phyloP scores from a whole-genome alignment of 106 monocot genomes.

The Dioscorea dumetorum region DNA sequence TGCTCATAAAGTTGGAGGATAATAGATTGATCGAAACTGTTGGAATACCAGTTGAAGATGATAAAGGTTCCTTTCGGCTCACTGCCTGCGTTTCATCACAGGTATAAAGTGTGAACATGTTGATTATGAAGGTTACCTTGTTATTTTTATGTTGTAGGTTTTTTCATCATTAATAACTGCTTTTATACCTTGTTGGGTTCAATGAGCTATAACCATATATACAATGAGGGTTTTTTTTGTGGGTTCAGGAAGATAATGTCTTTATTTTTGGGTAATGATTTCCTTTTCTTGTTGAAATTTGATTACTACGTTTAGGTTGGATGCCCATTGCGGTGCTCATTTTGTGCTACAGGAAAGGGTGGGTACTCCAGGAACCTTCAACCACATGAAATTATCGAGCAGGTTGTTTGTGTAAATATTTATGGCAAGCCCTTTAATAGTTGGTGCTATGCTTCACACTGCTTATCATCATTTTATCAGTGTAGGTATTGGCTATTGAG shows the following conservation, averaged over 20 bases:
- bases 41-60: slow-evolving; percentile 82
- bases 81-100: slow-evolving; percentile 98
- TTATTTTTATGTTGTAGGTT: too few relatives aligned
- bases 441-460: too few relatives aligned
- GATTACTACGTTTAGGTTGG: slow-evolving; percentile 51
- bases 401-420: slow-evolving; percentile 34
- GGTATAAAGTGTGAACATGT: slow-evolving; percentile 23
- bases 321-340: slow-evolving; percentile 83
- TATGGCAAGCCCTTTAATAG: too few relatives aligned
- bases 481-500: slow-evolving; percentile 87
- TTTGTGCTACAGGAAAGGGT: slow-evolving; percentile 97
- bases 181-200: neutral
- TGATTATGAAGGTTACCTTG: neutral
- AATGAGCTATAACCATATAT: too few relatives aligned
- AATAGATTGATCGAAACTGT: slow-evolving; percentile 91
- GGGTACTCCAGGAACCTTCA: slow-evolving; percentile 87
- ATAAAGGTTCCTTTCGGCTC: slow-evolving; percentile 61
- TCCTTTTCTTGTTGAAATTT: neutral
- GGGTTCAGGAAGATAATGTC: neutral
- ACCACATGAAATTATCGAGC: slow-evolving; percentile 89
- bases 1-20: slow-evolving; percentile 82
- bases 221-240: too few relatives aligned
- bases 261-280: neutral
- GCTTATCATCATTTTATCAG: neutral
- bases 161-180: neutral